These are phyloP conservation scores for Suzukiozyma palmioleophila DNA, from an alignment of 1,139 yeast genomes.

Conservation along the genomic window DNA sequence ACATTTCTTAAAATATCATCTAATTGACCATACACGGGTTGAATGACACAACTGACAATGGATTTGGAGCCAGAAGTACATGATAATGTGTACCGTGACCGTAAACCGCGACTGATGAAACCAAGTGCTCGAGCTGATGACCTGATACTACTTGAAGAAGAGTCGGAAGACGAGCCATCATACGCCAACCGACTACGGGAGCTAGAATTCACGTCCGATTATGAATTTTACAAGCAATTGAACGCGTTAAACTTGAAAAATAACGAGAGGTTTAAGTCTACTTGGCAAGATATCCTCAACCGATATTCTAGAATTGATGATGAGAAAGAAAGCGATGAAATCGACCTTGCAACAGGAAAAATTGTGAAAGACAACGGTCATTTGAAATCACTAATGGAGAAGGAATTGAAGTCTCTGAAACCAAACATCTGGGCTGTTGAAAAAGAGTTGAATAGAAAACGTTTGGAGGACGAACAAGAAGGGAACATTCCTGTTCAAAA, in stretches of 20 bases:
- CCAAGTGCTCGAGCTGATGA: conserved; percentile 5
- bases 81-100: too few species aligned
- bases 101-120: too few species aligned
- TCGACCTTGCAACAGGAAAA: conserved; percentile 59
- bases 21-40: too few species aligned
- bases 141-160: conserved; percentile 16
- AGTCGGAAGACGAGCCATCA: conserved; percentile 8
- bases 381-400: conserved; percentile 34
- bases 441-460: conserved; percentile 9
- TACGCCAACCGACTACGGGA: background rate
- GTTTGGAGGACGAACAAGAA: conserved; percentile 9
- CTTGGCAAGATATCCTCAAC: conserved; percentile 54
- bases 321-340: conserved; percentile 55
- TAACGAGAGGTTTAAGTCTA: conserved; percentile 26
- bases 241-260: background rate
- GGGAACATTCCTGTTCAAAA: conserved; percentile 17
- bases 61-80: too few species aligned
- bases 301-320: conserved; percentile 51
- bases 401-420: conserved; percentile 7
- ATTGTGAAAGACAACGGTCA: conserved; percentile 65
- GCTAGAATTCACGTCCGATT: background rate
- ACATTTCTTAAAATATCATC: too few species aligned
- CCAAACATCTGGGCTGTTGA: conserved; percentile 23
- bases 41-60: too few species aligned
- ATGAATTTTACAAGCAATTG: background rate